Base-by-base conservation (phyloP, 805 yeast species). In the Schwanniomyces vanrijiae region DNA sequence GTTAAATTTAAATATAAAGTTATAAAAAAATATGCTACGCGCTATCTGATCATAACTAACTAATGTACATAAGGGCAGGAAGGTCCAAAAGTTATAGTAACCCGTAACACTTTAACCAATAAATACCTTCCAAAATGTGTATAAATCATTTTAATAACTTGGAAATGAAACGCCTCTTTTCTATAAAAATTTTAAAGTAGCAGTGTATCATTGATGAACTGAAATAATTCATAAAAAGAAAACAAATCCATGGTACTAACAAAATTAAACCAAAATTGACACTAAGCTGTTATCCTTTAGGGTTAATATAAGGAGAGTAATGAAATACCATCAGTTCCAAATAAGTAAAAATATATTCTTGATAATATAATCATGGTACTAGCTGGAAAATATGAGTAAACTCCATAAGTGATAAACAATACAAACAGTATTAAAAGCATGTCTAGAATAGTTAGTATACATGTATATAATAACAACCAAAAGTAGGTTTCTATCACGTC, bases 341-440 rank as follows among this genome's bases (percentile, higher is more conserved):
- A 68, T 49, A 69, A 54, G 55, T 69, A 69, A 58, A 67, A 67
- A 53, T 64, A 67, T 29, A 62, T 59, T 47, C 71, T 58, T 11
- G 69, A 59, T 26, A 65, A 49, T 37, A 63, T 49, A 43, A 65
- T 59, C 48, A 62, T 62, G 21, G 66, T 55, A 49, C 59, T 65
- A 3, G 61, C 52, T 7, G 65, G 62, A 21, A 60, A 48, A 35
- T 55, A 47, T 37, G 55, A 54, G 48, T 58, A 62, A 37, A 66
- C 25, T 7, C 71, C 69, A 48, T 62, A 67, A 6, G 62, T 57
- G 19, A 64, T 55, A 28, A 66, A 56, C 31, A 61, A 34, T 10
- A 51, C 41, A 43, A 64, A 64, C 29, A 60, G 56, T 20, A 59
- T 55, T 16, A 61, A 43, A 26, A 60, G 48, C 26, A 53, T 18